Evolutionary conservation across 495 filamentous ascomycete species (phyloP), one percentile per base, ranked within the genome.

Genomic region (Trichoderma erinaceum): DNA sequence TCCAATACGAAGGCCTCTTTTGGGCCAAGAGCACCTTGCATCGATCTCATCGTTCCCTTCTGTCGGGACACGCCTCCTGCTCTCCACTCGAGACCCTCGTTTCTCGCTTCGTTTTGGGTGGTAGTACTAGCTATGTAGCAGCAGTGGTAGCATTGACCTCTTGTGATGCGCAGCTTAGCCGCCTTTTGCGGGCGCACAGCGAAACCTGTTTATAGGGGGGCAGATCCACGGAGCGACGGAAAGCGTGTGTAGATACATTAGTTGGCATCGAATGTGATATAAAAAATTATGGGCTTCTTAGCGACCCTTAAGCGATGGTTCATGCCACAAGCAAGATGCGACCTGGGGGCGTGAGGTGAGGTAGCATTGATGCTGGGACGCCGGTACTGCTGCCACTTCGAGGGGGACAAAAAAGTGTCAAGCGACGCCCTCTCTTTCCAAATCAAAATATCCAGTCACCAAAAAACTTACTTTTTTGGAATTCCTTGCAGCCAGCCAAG

Each of bases 11-110:
- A 61, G 27, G 27, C 27, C 56, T 61, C 13, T 25, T 29, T 61
- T 61, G 56, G 56, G 56, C 50, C 18, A 48, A 48, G 35, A 38
- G 35, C 35, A 38, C 35, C 35, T 38, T 6, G 7, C 48, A 61
- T 61, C 56, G 56, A 61, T 61, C 56, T 61, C 56, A 61, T 61
- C 56, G 56, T 61, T 61, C 56, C 56, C 56, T 61, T 32, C 56
- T 27, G 56, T 61, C 56, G 56, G 56, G 23, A 61, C 56, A 61
- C 56, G 10, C 56, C 27, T 25, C 21, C 50, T 56, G 15, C n/a
- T n/a, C 56, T 29, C 56, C 56, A 61, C 56, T 21, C 10, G 27
- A 4, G 13, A 4, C 56, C 4, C 25, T 13, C 48, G 8, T 61
- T 61, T n/a, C 48, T 52, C 48, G 48, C 43, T 18, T 56, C n/a